These are phyloP conservation scores for Stagonosporopsis vannaccii DNA, from an alignment of 2,329 filamentous ascomycete species.

Conservation along the genomic window DNA sequence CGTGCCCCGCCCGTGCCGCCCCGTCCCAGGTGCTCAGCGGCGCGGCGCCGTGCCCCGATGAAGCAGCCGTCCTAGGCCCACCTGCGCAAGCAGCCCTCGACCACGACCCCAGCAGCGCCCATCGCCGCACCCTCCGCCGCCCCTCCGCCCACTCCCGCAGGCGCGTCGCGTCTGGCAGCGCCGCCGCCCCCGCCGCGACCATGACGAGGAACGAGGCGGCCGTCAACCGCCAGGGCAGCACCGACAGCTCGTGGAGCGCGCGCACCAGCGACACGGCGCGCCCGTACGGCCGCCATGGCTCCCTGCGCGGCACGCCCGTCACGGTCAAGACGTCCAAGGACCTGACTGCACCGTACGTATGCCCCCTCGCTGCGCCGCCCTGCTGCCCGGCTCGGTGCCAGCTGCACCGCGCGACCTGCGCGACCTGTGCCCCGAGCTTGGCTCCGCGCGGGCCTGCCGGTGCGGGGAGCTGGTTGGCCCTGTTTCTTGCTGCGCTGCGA, in stretches of 20 bases:
- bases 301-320: constrained; percentile 48
- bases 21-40: constrained; percentile 23
- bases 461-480: constrained; percentile 10
- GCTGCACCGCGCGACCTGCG: constrained; percentile 27
- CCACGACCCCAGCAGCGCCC: constrained; percentile 16
- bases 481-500: constrained; percentile 16
- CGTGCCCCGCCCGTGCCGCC: constrained; percentile 22
- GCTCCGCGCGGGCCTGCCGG: constrained; percentile 18
- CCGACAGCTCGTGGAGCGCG: constrained; percentile 71
- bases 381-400: constrained; percentile 7
- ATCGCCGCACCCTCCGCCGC: constrained; percentile 26
- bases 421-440: constrained; percentile 19
- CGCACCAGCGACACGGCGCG: constrained; percentile 71
- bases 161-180: constrained; percentile 11
- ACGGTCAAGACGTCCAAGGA: constrained; percentile 66
- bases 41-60: constrained; percentile 40
- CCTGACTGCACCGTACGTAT: constrained; percentile 54
- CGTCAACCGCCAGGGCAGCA: constrained; percentile 69
- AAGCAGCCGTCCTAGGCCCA: constrained; percentile 48
- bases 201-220: constrained; percentile 75
- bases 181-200: constrained; percentile 24
- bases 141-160: constrained; percentile 9
- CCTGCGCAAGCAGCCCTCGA: constrained; percentile 44
- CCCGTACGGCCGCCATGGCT: constrained; percentile 50
- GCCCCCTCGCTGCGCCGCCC: constrained; percentile 6